Base-by-base conservation (phyloP, 176 grass and related monocot genomes). In the Bromus sterilis region DNA sequence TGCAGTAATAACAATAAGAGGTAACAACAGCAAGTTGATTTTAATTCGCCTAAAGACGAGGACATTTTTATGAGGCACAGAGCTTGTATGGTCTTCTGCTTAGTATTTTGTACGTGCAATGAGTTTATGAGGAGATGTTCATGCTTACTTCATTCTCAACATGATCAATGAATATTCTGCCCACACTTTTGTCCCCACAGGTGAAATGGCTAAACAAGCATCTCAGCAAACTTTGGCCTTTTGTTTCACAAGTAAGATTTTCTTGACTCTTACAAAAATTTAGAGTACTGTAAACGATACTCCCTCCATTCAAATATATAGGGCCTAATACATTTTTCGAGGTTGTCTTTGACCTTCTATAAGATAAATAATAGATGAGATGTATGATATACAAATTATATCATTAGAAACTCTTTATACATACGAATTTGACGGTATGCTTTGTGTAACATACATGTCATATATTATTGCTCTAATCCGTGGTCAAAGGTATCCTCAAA, bases 131-230 rank as follows among this genome's bases (percentile, higher is more conserved):
- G 42, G 71, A 78, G 25, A 12, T 32, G 20, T 41, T 89, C 23
- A 75, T 80, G 82, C 29, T 41, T 79, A 48, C 74, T 66, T 74
- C 18, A 25, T 71, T 36, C 61, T 55, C 8, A 24, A 49, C 30
- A 68, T 67, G 33, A 73, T 48, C 15, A 76, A 79, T 40, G 55
- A 44, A 63, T 72, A 64, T 66, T 78, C 80, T 37, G 31, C 78
- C 36, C 26, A 30, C 33, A 32, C 75, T 62, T 88, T 74, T 64
- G 43, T 89, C 32, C 77, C 30, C 86, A 56, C 83, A 98, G 93
- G 93, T 98, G 75, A 93, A 98, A 90, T 98, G 96, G 96, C 51
- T 98, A 30, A 98, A 98, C 77, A 98, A 98, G 79, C 91, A 91
- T 81, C 89, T 95, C 70, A 87, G 82, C 85, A 95, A 95, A 83